Evolutionary conservation across 352 stramenopile species (phyloP).

Genomic region (Phytophthora pinifolia): DNA sequence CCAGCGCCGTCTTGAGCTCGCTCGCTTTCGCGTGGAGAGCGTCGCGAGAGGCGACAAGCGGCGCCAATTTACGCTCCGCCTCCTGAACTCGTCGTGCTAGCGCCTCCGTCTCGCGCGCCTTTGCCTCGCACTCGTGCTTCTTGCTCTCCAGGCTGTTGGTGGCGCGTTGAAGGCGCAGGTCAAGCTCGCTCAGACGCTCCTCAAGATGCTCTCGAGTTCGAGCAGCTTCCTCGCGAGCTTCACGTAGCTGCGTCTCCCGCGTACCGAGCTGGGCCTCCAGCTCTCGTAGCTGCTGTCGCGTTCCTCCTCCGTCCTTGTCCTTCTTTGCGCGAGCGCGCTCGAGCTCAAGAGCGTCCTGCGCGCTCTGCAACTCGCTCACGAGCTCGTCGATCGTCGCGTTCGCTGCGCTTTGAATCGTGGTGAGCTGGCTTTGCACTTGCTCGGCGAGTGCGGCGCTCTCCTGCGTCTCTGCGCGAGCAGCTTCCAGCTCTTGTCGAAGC

Average conservation of each 20-base stretch:
- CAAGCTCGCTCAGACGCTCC: conserved; percentile 22
- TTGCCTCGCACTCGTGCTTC: conserved; percentile 57
- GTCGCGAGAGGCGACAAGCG: conserved; percentile 52
- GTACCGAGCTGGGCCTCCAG: conserved; percentile 50
- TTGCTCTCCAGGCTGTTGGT: conserved; percentile 49
- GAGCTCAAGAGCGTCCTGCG: conserved; percentile 53
- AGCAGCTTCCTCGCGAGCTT: conserved; percentile 24
- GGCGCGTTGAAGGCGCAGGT: conserved; percentile 23
- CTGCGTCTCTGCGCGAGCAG: conserved; percentile 35
- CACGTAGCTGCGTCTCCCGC: conserved; percentile 26
- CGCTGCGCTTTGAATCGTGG: conserved; percentile 66
- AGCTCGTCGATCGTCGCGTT: conserved; percentile 83
- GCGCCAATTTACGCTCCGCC: conserved; percentile 60
- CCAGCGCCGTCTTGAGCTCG: conserved; percentile 62
- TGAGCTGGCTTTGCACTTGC: conserved; percentile 68
- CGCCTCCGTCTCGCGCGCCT: conserved; percentile 54
- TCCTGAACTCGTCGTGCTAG: conserved; percentile 47
- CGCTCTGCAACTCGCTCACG: conserved; percentile 55
- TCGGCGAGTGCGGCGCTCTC: conserved; percentile 45
- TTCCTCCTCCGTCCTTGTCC: conserved; percentile 33
- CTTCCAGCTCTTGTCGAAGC: conserved; percentile 52
- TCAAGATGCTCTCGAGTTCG: conserved; percentile 24
- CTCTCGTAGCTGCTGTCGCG: conserved; percentile 38
- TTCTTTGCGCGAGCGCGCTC: conserved; percentile 57
- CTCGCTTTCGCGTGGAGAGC: conserved; percentile 47